Percentiles rank a stretch among this genome's conserved stretches.
These are phyloP conservation scores for Trichomonas vaginalis DNA, from an alignment of 208 protist species.

Conservation along the genomic window DNA sequence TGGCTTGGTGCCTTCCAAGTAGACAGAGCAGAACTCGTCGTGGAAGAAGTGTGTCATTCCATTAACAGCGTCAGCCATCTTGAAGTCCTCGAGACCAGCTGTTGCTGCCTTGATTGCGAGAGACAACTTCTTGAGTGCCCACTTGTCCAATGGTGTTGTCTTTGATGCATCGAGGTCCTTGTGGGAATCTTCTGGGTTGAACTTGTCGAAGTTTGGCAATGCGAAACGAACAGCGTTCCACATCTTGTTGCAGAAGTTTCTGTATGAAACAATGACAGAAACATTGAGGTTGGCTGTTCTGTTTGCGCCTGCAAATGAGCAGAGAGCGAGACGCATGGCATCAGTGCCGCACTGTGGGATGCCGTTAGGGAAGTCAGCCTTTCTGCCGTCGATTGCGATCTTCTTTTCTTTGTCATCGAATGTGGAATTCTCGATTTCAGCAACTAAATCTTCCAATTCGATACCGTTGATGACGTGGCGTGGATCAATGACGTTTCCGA, in stretches of 20 bases:
- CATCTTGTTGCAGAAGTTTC: slow-evolving; percentile 97
- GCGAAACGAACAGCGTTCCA: slow-evolving; percentile 50
- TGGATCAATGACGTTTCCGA: slow-evolving; percentile 99
- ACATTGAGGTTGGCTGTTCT: slow-evolving; percentile 89
- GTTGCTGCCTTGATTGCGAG: slow-evolving; percentile 53
- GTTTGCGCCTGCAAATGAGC: slow-evolving; percentile 57
- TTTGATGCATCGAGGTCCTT: neutral
- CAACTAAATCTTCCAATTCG: slow-evolving; percentile 66
- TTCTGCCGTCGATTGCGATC: neutral
- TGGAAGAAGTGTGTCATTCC: slow-evolving; percentile 82
- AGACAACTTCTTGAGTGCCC: slow-evolving; percentile 77
- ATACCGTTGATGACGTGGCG: slow-evolving; percentile 91
- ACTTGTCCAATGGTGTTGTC: slow-evolving; percentile 47
- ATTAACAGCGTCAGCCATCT: slow-evolving; percentile 65
- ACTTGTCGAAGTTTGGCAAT: slow-evolving; percentile 21
- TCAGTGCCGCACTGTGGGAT: slow-evolving; percentile 88
- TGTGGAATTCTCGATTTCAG: slow-evolving; percentile 70
- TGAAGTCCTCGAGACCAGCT: slow-evolving; percentile 32
- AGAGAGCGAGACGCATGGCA: slow-evolving; percentile 91
- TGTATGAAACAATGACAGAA: slow-evolving; percentile 75
- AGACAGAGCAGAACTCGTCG: slow-evolving; percentile 92
- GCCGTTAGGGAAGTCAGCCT: slow-evolving; percentile 25
- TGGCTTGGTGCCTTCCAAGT: slow-evolving; percentile 42
- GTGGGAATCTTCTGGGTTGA: neutral
- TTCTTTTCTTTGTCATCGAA: slow-evolving; percentile 58